Conservation (phyloP, 352 stramenopile species). For the Pythium vanterpoolii region DNA sequence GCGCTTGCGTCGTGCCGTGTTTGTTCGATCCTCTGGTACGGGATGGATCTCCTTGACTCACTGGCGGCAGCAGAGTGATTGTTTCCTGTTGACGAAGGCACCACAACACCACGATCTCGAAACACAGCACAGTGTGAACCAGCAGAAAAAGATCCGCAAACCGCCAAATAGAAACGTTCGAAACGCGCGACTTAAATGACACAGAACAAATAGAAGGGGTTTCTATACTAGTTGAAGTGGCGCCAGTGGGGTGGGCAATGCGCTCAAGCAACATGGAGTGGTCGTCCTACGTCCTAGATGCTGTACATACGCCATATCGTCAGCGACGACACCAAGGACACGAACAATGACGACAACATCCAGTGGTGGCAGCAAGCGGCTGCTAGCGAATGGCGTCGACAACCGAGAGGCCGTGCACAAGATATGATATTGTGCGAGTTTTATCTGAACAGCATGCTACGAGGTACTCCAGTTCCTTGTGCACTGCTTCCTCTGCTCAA, state of each 20-base stretch:
- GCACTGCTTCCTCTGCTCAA: not conserved
- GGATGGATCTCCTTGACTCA: not conserved
- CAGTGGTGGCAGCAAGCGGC: no score
- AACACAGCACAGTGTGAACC: not conserved
- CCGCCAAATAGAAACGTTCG: not conserved
- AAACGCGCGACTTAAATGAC: not conserved
- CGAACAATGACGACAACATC: no score
- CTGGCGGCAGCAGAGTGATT: conserved; percentile 15
- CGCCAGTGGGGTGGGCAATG: not conserved
- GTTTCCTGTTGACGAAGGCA: conserved; percentile 8
- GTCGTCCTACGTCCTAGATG: conserved; percentile 42
- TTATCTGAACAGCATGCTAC: no score
- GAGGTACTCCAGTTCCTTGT: not conserved
- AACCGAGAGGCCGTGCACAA: conserved; percentile 24
- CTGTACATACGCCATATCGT: conserved; percentile 56
- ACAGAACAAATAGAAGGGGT: not conserved
- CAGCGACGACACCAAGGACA: conserved; percentile 43
- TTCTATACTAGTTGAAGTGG: not conserved
- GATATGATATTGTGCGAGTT: no score
- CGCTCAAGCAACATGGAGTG: no score
- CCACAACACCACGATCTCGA: not conserved
- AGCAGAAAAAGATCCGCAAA: conserved; percentile 13
- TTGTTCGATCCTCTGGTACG: not conserved
- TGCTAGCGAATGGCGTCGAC: conserved; percentile 28
- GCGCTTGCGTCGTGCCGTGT: not conserved